Base-by-base conservation (phyloP, 306 rosid species). In the Medicago lupulina region DNA sequence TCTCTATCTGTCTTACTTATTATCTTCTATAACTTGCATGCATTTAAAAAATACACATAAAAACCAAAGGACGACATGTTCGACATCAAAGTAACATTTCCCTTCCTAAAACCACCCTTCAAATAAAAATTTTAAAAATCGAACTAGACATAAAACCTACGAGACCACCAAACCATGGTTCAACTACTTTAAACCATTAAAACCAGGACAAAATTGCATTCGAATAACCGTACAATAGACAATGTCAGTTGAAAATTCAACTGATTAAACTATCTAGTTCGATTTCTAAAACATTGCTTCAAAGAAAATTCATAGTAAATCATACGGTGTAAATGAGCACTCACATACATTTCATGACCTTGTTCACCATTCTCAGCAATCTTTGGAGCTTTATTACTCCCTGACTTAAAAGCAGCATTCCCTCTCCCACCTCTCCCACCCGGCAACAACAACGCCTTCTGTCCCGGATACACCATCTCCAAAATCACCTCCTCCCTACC, bases 371-470 rank as follows among this genome's bases (percentile, higher is more conserved):
- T 87, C 80, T 95, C 97, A 47, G 97, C 97, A 55, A 95, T 92
- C 87, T 87, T 88, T 1, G 96, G 98, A 44, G 82, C 97, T 90
- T 92, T 95, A 82, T 92, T 95, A 9, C 73, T 77, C 73, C 95
- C 96, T 0, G 93, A 82, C 86, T 92, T 92, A 77, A 95, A 95
- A 1, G 96, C 87, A 57, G 94, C 96, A 47, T 94, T 94, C 80
- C 98, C 98, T 85, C 97, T 85, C 34, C 98, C 98, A 11, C 97
- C 98, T 84, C 97, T 85, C 9, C 98, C 98, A 17, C 98, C 97
- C 0, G 95, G 96, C 84, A 94, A 82, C 51, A 94, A 47, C 87
- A 92, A 70, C 4, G 92, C 95, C 25, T 82, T 80, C 79, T 92
- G 97, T 54, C 96, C 98, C 1, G 90, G 97, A 75, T 67, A 73